phyloP scores from a whole-genome alignment of 192 early-diverging fungal genomes.

The Rhizophagus prolifer region DNA sequence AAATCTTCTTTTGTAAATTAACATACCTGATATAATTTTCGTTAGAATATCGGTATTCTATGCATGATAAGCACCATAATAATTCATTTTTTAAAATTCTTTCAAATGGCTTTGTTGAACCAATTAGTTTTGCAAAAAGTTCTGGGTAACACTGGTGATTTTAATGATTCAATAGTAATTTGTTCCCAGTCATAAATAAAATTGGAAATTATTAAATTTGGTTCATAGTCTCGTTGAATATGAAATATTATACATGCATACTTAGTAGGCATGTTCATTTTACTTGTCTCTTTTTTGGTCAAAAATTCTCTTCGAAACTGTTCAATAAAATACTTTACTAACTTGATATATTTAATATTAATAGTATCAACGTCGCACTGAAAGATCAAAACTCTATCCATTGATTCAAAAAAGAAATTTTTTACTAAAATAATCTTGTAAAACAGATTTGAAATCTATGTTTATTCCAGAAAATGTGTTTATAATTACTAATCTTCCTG shows the following conservation, averaged over 20 bases:
- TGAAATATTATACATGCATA: constrained; percentile 1
- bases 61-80: not conserved
- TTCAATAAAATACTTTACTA: constrained; percentile 20
- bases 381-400: not conserved
- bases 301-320: constrained; percentile 5
- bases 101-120: not conserved
- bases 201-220: not conserved
- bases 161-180: not conserved
- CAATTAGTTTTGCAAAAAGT: not conserved
- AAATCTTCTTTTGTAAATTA: not conserved
- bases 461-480: constrained; percentile 23
- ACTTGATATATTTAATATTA: constrained; percentile 4
- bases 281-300: no score
- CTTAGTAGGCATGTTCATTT: not conserved
- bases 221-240: not conserved
- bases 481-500: constrained; percentile 5
- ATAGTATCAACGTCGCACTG: constrained; percentile 5
- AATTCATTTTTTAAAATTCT: not conserved
- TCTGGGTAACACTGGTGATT: not conserved
- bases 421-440: not conserved
- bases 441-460: not conserved
- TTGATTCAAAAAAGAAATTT: constrained; percentile 17
- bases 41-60: not conserved
- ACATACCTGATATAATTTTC: not conserved
- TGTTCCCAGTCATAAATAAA: not conserved